Evolutionary conservation across 352 stramenopile genomes (phyloP).

Genomic region (Aphanomyces astaci): DNA sequence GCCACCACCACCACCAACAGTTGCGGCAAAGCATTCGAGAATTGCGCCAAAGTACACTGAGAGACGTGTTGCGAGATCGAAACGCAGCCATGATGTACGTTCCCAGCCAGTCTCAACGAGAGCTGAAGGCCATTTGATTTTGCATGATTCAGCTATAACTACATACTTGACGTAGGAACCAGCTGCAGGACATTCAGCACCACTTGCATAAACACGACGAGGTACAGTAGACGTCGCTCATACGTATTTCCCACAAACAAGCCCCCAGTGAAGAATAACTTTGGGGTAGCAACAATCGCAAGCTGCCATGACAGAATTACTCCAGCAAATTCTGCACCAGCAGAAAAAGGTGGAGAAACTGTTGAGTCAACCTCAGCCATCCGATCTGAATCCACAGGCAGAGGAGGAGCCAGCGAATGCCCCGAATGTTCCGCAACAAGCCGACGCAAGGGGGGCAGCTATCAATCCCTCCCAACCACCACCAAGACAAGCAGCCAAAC

Average conservation of each 20-base stretch:
- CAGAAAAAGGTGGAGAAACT: neutral
- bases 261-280: neutral
- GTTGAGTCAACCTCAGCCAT: neutral
- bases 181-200: neutral
- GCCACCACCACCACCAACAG: neutral
- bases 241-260: neutral
- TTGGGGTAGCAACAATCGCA: neutral
- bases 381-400: too few relatives aligned
- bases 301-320: neutral
- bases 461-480: too few relatives aligned
- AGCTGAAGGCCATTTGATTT: neutral
- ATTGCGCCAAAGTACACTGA: neutral
- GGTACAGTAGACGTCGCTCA: neutral
- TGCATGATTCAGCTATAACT: neutral
- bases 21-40: conserved; percentile 3
- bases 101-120: too few relatives aligned
- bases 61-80: neutral
- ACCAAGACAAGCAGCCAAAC: too few relatives aligned
- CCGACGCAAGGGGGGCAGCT: too few relatives aligned
- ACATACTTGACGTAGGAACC: neutral
- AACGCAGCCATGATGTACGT: neutral
- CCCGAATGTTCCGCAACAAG: too few relatives aligned
- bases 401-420: too few relatives aligned
- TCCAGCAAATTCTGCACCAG: neutral
- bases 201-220: neutral